Conservation (phyloP, 805 yeast species). For the Suhomyces sp. region DNA sequence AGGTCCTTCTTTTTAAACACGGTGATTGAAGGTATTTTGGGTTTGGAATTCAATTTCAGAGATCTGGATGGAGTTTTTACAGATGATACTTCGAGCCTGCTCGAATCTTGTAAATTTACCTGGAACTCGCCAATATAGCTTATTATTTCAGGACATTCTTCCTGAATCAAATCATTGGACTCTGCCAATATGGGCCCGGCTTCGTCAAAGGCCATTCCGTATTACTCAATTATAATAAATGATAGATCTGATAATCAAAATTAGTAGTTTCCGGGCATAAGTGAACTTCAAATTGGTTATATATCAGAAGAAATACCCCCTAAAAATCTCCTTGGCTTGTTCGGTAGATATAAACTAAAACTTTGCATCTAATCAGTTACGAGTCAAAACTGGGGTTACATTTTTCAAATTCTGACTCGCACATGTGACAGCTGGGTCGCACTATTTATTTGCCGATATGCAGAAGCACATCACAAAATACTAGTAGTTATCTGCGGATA, state of each 20-base stretch:
- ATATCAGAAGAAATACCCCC: background rate
- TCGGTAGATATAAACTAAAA: background rate
- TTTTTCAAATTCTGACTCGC: background rate
- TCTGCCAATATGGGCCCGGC: background rate
- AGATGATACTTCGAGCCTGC: background rate
- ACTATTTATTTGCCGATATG: background rate
- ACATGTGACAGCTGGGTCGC: background rate
- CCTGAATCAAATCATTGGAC: slow-evolving; percentile 5
- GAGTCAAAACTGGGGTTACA: slow-evolving; percentile 1
- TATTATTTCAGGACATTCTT: slow-evolving; percentile 17
- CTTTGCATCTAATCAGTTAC: background rate
- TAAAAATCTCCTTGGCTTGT: background rate
- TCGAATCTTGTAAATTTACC: slow-evolving; percentile 7
- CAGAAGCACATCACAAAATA: background rate
- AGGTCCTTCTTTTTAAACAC: slow-evolving; percentile 31
- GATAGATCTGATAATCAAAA: background rate
- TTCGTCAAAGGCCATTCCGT: background rate
- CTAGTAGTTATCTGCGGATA: background rate
- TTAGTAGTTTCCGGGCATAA: background rate
- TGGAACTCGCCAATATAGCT: slow-evolving; percentile 23
- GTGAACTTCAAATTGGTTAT: background rate
- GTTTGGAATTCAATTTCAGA: background rate
- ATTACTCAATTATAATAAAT: background rate
- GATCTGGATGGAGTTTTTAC: background rate
- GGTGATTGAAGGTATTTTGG: slow-evolving; percentile 14